Base-by-base conservation (phyloP, 768 basidiomycete genomes). In the Xerocomus spinulosus region DNA sequence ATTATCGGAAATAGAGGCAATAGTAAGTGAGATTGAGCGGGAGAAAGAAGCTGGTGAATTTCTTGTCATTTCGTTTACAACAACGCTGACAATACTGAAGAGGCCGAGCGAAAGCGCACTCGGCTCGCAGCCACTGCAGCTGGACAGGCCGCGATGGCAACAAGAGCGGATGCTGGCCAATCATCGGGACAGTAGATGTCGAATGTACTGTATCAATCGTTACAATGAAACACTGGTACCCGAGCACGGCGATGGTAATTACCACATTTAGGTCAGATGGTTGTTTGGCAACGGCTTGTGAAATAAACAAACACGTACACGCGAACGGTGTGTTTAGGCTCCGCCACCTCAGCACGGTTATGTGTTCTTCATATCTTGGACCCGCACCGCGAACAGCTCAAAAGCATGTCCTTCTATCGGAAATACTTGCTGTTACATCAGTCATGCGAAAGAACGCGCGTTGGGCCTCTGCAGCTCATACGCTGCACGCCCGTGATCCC, bases 361-460 rank as follows among this genome's bases (percentile, higher is more conserved):
- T 66, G 63, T 41, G 30, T 17, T 29, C 58, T 28, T 26, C 57
- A 25, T 28, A 50, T 38, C 30, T 28, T 24, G 49, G 23, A 41
- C 48, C 59, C 40, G 53, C 50, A 9, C 34, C 52, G 13, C 53
- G 41, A 44, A 74, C 81, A 46, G 79, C 84, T n/a, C 67, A 73
- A 39, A 83, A 83, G 49, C 87, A 92, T 77, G 78, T 96, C 35
- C 67, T 98, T 28, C 81, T 88, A 52, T 86, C 92, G 35, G 93
- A 98, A 73, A 87, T 97, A 51, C 78, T 93, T 42, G 76, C 89
- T 15, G 90, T 98, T 55, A 96, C 92, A 29, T 87, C 90, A 2
- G 79, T 82, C 17, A 98, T 99, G 94, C 88, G 95, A 67, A 92
- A 93, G 74, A 98, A 98, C 70, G 92, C 94, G 38, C 82, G 96